phyloP scores from a whole-genome alignment of 176 grass and related monocot genomes.

The Oryza rufipogon region DNA sequence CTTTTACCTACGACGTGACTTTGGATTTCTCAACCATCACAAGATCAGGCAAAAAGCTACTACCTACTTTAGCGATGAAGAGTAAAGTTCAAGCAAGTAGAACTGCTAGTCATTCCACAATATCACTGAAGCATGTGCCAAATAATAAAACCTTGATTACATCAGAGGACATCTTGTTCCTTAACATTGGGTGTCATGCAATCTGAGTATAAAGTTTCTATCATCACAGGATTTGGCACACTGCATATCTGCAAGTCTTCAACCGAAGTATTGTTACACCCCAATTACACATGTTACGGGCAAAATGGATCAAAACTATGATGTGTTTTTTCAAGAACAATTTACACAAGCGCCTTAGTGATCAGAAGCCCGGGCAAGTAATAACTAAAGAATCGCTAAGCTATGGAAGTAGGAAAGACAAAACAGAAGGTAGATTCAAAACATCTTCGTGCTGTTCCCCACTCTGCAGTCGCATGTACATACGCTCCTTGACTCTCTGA shows the following conservation, averaged over 20 bases:
- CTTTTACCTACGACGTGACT: no score
- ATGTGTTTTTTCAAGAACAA: slow-evolving; percentile 4
- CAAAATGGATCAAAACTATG: not conserved
- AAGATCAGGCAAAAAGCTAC: no score
- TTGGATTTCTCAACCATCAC: no score
- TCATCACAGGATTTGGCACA: not conserved
- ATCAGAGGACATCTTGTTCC: not conserved
- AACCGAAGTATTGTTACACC: not conserved
- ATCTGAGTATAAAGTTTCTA: not conserved
- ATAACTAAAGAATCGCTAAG: slow-evolving; percentile 10
- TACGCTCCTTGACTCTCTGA: slow-evolving; percentile 69
- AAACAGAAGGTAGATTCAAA: slow-evolving; percentile 27
- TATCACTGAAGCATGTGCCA: not conserved
- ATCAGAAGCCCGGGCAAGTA: not conserved
- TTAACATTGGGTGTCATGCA: not conserved
- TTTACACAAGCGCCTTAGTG: not conserved
- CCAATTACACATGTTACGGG: not conserved
- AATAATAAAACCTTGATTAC: not conserved
- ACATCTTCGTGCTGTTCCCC: slow-evolving; percentile 55
- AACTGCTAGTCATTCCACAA: not conserved
- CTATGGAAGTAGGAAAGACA: not conserved
- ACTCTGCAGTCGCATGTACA: slow-evolving; percentile 73
- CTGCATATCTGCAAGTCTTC: not conserved
- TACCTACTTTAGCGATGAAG: no score
- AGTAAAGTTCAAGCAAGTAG: not conserved